Evolutionary conservation across 306 rosid species (phyloP).

Genomic region (Erythrophleum fordii): DNA sequence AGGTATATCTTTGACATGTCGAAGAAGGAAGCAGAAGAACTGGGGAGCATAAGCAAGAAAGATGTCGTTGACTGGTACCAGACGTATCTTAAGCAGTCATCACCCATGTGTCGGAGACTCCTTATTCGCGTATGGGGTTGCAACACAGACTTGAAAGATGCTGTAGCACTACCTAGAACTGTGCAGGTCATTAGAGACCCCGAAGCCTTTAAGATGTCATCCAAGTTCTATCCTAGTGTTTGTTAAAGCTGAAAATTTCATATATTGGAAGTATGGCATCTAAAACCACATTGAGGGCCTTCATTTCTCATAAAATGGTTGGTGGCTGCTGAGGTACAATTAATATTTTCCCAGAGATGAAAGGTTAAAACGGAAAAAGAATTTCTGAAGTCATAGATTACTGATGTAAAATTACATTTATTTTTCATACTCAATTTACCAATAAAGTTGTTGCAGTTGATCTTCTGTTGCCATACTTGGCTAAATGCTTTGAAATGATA

Average conservation of each 20-base stretch:
- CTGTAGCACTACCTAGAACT: constrained; percentile 46
- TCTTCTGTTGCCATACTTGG: not conserved
- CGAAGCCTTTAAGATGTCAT: constrained; percentile 66
- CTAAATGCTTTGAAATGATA: not conserved
- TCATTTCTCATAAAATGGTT: constrained; percentile 22
- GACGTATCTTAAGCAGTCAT: constrained; percentile 63
- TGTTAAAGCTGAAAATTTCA: constrained; percentile 40
- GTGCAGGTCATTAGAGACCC: constrained; percentile 58
- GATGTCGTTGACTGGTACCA: constrained; percentile 80
- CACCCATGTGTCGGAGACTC: constrained; percentile 80
- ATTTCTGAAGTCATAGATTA: constrained; percentile 9
- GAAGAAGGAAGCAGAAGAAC: constrained; percentile 81
- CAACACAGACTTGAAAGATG: constrained; percentile 66
- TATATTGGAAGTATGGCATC: constrained; percentile 22
- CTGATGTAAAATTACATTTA: constrained; percentile 35
- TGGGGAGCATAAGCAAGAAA: constrained; percentile 59
- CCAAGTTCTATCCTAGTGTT: constrained; percentile 65
- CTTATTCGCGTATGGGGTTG: constrained; percentile 90
- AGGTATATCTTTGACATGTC: constrained; percentile 82
- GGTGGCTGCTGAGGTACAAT: not conserved
- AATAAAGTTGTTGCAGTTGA: constrained; percentile 24
- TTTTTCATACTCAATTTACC: constrained; percentile 26
- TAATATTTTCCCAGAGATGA: constrained; percentile 22
- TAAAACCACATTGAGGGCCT: constrained; percentile 17
- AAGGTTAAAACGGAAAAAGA: not conserved